Conservation (phyloP, 73 alveolate genomes). For the Tetrahymena elliotti region DNA sequence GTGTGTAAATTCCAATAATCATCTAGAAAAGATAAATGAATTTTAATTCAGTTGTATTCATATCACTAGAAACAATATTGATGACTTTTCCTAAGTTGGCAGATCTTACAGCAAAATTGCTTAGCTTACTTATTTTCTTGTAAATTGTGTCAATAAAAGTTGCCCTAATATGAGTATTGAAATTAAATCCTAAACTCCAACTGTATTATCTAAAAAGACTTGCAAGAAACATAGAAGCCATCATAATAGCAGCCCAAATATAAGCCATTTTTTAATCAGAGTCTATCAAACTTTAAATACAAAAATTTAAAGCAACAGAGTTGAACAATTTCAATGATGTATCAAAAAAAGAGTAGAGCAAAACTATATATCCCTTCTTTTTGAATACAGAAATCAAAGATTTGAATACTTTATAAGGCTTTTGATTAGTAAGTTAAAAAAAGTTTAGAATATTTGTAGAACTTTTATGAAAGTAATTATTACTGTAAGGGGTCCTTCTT, state of each 20-base stretch:
- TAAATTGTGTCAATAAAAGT: background rate
- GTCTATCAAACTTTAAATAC: background rate
- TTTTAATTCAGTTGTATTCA: conserved; percentile 8
- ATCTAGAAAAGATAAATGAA: background rate
- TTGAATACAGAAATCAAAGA: background rate
- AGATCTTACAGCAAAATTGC: conserved; percentile 6
- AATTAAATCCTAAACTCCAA: background rate
- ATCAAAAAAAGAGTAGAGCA: background rate
- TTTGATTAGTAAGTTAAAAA: background rate
- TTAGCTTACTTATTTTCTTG: background rate
- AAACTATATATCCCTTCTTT: background rate
- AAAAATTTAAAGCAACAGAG: background rate
- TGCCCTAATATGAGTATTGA: background rate
- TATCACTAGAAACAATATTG: conserved; percentile 28
- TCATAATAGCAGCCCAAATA: background rate
- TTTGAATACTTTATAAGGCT: background rate
- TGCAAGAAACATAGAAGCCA: background rate
- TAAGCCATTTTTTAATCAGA: background rate
- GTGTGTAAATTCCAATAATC: conserved; percentile 1
- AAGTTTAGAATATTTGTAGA: background rate
- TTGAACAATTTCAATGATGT: background rate
- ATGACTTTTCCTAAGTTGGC: conserved; percentile 20
- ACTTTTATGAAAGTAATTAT: background rate
- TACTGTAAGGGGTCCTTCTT: background rate
- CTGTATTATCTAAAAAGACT: background rate